phyloP scores from a whole-genome alignment of 1,284 basidiomycete species.

The Tylopilus orsonianus region DNA sequence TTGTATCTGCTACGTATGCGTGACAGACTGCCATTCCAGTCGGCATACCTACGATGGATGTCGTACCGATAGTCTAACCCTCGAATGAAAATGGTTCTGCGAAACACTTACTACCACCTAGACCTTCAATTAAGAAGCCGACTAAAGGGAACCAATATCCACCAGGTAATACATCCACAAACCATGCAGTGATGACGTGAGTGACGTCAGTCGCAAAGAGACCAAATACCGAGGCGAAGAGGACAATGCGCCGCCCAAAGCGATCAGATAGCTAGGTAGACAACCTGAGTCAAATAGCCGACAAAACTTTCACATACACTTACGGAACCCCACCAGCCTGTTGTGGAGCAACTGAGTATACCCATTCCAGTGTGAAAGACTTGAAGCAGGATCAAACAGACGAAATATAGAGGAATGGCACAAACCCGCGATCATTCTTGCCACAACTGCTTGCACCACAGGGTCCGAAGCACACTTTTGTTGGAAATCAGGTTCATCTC shows the following conservation, averaged over 20 bases:
- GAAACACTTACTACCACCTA: constrained; percentile 64
- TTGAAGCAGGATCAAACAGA: constrained; percentile 22
- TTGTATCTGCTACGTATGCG: constrained; percentile 31
- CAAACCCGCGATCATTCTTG: constrained; percentile 62
- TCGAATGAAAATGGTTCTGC: neutral
- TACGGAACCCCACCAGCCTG: constrained; percentile 82
- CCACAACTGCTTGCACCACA: constrained; percentile 68
- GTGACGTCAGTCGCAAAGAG: constrained; percentile 63
- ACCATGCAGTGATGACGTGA: constrained; percentile 66
- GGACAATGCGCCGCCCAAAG: constrained; percentile 66
- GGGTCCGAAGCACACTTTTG: constrained; percentile 68
- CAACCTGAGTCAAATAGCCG: neutral
- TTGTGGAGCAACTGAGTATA: constrained; percentile 70
- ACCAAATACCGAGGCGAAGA: constrained; percentile 65
- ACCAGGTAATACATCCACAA: constrained; percentile 63
- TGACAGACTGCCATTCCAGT: constrained; percentile 20
- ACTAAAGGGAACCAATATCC: constrained; percentile 83
- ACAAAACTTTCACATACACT: constrained; percentile 4
- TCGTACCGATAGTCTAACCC: too few relatives aligned
- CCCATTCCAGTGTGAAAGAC: constrained; percentile 72
- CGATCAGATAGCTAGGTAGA: constrained; percentile 70
- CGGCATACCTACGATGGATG: constrained; percentile 26
- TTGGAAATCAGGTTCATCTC: constrained; percentile 9
- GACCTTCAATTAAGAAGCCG: constrained; percentile 73
- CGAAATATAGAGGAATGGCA: constrained; percentile 3